Evolutionary conservation across 768 basidiomycete genomes (phyloP), one percentile per base, ranked within the genome.

Genomic region (Psilocybe tampanensis): DNA sequence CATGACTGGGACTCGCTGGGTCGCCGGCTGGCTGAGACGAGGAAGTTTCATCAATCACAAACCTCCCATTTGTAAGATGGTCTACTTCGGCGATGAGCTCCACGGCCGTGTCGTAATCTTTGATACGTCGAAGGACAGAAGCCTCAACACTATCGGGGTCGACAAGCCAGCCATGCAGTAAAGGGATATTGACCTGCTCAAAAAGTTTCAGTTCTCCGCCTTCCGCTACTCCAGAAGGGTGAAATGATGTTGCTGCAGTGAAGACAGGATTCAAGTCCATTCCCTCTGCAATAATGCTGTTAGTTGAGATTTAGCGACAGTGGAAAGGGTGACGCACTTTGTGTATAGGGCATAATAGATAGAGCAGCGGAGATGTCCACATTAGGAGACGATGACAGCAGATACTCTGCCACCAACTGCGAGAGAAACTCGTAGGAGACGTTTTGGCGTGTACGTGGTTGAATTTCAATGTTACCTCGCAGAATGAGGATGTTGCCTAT

Each of bases 101-200:
- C 2, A 90, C 85, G 0, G 90, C 87, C 21, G 74, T 81, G 66
- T 95, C 92, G 57, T 92, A 94, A 68, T 90, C 88, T 49, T 80
- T 73, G 0, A 80, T 73, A 2, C 76, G 75, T 29, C 77, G 65
- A 34, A 94, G 71, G 0, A 81, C 82, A 0, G 62, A 61, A 9
- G 82, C 80, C 66, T 92, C 91, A 0, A 78, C 72, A 55, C 83
- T 85, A 2, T 76, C 78, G 0, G 87, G 87, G 59, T 90, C 89
- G n/a, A 85, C 85, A 15, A 90, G 80, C 95, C 95, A 97, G 1
- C 95, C 95, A 56, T 96, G 94, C 1, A 94, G 86, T 39, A 97
- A 84, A 5, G 82, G 74, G 43, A 96, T 91, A 8, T 86, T 86
- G 0, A 86, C 90, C 43, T 91, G 86, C n/a, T 86, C 76, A 65